Percentiles rank a stretch among this genome's conserved stretches.
phyloP scores from a whole-genome alignment of 768 basidiomycete species.

The Brasilioporus rufonigricans region DNA sequence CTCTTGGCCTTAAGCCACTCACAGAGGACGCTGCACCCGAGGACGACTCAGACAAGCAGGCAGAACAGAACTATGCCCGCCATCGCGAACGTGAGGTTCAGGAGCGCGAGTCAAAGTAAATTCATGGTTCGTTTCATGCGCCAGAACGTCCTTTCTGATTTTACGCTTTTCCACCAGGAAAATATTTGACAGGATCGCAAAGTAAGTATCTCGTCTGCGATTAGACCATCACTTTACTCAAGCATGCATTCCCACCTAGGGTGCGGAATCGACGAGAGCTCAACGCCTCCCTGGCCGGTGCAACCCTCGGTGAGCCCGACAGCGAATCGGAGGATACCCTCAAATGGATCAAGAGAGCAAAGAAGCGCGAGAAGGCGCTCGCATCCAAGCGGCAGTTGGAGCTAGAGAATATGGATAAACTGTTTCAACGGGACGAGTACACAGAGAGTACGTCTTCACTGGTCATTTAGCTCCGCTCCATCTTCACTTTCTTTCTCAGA shows the following conservation, averaged over 20 bases:
- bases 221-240: constrained; percentile 35
- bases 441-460: constrained; percentile 67
- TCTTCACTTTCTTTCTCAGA: constrained; percentile 41
- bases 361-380: constrained; percentile 88
- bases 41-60: constrained; percentile 77
- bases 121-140: constrained; percentile 24
- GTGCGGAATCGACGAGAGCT: constrained; percentile 93
- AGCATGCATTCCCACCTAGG: constrained; percentile 51
- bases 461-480: neutral
- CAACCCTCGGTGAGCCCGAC: constrained; percentile 87
- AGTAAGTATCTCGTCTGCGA: constrained; percentile 61
- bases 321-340: constrained; percentile 74
- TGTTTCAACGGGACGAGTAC: constrained; percentile 70
- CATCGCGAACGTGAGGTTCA: constrained; percentile 66
- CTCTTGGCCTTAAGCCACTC: constrained; percentile 89
- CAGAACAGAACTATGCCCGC: constrained; percentile 83
- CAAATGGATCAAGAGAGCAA: constrained; percentile 89
- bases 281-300: constrained; percentile 86
- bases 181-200: constrained; percentile 74
- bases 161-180: constrained; percentile 48
- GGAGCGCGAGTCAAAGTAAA: constrained; percentile 68
- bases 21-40: constrained; percentile 73
- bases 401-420: constrained; percentile 80
- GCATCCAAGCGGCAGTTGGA: constrained; percentile 81
- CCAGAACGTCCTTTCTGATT: constrained; percentile 17